Conservation (phyloP, 2,329 filamentous ascomycete genomes). For the Diaporthe sp. region DNA sequence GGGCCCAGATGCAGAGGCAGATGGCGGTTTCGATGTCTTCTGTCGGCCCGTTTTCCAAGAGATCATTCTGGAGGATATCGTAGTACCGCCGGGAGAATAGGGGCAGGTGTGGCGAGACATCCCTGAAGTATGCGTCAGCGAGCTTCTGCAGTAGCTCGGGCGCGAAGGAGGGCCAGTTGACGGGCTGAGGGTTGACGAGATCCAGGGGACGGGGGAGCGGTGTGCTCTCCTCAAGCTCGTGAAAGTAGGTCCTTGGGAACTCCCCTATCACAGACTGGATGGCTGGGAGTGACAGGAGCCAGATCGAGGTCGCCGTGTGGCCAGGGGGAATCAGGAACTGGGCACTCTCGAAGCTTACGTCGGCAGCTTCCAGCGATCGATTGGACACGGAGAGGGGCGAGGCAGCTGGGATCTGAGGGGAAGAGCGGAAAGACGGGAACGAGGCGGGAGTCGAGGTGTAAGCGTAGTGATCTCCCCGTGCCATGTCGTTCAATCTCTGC, state of each 20-base stretch:
- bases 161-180: slow-evolving; percentile 49
- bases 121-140: slow-evolving; percentile 51
- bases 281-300: slow-evolving; percentile 52
- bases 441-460: slow-evolving; percentile 28
- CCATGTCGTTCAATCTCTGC: slow-evolving; percentile 43
- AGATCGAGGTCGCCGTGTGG: slow-evolving; percentile 51
- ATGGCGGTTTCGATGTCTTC: slow-evolving; percentile 51
- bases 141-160: slow-evolving; percentile 47
- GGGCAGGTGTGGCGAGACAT: slow-evolving; percentile 54
- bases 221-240: slow-evolving; percentile 51
- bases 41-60: slow-evolving; percentile 46
- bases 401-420: slow-evolving; percentile 30
- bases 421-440: slow-evolving; percentile 37
- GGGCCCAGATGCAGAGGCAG: slow-evolving; percentile 54
- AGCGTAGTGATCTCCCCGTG: slow-evolving; percentile 27
- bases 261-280: slow-evolving; percentile 51
- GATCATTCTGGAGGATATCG: slow-evolving; percentile 47
- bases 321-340: slow-evolving; percentile 55
- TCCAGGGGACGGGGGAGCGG: slow-evolving; percentile 51
- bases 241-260: slow-evolving; percentile 52
- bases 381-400: slow-evolving; percentile 41
- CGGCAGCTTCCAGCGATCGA: slow-evolving; percentile 41
- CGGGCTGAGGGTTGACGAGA: slow-evolving; percentile 45
- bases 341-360: slow-evolving; percentile 48
- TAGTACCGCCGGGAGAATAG: slow-evolving; percentile 51